Conservation (phyloP, 441 rosid species). For the Corymbia calophylla region DNA sequence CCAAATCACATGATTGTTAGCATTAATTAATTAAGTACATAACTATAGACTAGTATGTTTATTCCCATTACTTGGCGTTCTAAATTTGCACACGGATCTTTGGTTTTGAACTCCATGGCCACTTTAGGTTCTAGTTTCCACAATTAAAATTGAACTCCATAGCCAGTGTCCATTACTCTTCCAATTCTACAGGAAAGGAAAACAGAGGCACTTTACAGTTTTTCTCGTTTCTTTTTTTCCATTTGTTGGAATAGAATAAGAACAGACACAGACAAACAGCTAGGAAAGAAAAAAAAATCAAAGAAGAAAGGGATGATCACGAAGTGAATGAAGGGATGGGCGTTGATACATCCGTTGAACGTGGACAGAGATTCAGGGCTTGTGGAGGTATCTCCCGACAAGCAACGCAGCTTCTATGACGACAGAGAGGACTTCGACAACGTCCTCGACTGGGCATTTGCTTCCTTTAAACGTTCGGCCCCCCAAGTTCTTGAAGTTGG, state of each 20-base stretch:
- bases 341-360: not conserved
- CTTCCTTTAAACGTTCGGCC: constrained; percentile 59
- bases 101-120: not conserved
- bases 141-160: not conserved
- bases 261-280: not conserved
- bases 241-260: not conserved
- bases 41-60: not conserved
- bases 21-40: not conserved
- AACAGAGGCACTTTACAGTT: not conserved
- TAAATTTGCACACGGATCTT: not conserved
- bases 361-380: constrained; percentile 28
- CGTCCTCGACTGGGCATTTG: constrained; percentile 46
- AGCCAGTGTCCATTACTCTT: not conserved
- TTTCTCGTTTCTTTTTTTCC: not conserved
- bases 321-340: not conserved
- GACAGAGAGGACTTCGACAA: constrained; percentile 44
- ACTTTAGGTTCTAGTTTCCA: not conserved
- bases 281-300: not conserved
- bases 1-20: not conserved
- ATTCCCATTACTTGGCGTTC: not conserved
- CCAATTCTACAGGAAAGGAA: not conserved
- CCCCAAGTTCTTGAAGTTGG: constrained; percentile 31
- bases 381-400: constrained; percentile 71
- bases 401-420: constrained; percentile 87
- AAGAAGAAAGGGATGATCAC: not conserved